These are phyloP conservation scores for Suillus fuscotomentosus DNA, from an alignment of 768 basidiomycete genomes.

Conservation along the genomic window DNA sequence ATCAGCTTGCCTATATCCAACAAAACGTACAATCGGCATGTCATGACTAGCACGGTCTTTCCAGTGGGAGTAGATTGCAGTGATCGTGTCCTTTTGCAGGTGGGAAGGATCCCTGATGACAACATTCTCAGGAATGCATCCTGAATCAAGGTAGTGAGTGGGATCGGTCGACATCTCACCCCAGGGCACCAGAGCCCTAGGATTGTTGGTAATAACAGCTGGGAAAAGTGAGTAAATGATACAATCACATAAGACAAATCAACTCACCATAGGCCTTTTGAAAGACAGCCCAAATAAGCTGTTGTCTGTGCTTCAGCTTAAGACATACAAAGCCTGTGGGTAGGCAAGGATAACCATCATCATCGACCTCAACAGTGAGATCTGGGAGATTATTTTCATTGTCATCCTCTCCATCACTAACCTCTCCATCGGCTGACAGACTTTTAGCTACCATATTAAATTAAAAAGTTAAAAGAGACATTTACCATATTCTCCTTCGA, in stretches of 20 bases:
- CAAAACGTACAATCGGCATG: neutral
- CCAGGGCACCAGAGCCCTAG: neutral
- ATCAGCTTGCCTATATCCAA: neutral
- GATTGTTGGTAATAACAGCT: neutral
- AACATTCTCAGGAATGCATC: neutral
- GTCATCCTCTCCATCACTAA: neutral
- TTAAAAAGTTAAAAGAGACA: neutral
- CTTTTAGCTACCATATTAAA: neutral
- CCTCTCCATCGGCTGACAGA: neutral
- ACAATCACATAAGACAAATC: neutral
- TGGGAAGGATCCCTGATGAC: neutral
- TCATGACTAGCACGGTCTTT: neutral
- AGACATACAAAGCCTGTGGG: neutral
- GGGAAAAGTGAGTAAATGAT: neutral
- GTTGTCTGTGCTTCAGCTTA: neutral
- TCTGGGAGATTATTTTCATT: neutral
- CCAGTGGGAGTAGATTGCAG: neutral
- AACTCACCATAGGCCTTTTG: neutral
- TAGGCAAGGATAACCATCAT: neutral
- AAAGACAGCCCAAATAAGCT: neutral
- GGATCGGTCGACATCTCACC: neutral
- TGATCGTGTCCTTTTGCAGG: neutral
- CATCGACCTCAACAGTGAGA: neutral
- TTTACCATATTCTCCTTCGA: neutral
- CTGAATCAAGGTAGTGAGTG: neutral